Base-by-base conservation (phyloP, 495 filamentous ascomycete genomes). In the Paragyromitra xinjiangensis region DNA sequence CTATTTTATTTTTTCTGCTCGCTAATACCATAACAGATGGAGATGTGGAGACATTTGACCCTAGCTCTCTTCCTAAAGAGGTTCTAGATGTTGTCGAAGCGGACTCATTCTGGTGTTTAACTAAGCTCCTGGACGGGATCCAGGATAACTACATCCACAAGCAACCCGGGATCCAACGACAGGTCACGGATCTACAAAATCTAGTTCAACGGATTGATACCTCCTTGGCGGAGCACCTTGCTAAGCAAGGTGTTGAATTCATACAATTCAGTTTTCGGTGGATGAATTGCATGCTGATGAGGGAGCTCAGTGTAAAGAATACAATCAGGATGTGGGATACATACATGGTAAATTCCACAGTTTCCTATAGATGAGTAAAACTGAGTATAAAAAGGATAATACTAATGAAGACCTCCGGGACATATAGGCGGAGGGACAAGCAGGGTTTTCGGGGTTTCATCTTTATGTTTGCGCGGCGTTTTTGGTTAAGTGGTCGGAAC, bases 291-390 rank as follows among this genome's bases (percentile, higher is more conserved):
- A 88, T 99, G 73, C 86, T 99, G 78, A 99, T 99, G 95, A 88
- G 95, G 74, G 95, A 99, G 84, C 92, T 99, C 73, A 97, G 91
- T 83, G 93, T 99, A 51, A 92, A 90, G 84, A 98, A 97, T 80
- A 97, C 93, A 0, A 97, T 98, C 78, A 87, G 95, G 75, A 99
- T 99, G 95, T 99, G 95, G 95, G 95, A 99, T 85, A 99, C 95
- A 11, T 99, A 99, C 84, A 89, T 99, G 87, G 94, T 97, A 85
- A 80, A 90, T 83, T 12, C 6, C 34, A 62, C 12, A 72, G 9
- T 26, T 45, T 50, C 26, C 40, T 16, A 42, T 64, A 11, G 1
- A 29, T 14, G 1, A 1, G 16, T 16, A 61, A 61, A 22, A 37
- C 34, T 19, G 66, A 74, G 63, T 75, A 69, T 40, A 16, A 26